Percentiles rank a stretch among this genome's conserved stretches.
Conservation (phyloP, 148 eudicot species). For the Salicornia ramosissima region DNA sequence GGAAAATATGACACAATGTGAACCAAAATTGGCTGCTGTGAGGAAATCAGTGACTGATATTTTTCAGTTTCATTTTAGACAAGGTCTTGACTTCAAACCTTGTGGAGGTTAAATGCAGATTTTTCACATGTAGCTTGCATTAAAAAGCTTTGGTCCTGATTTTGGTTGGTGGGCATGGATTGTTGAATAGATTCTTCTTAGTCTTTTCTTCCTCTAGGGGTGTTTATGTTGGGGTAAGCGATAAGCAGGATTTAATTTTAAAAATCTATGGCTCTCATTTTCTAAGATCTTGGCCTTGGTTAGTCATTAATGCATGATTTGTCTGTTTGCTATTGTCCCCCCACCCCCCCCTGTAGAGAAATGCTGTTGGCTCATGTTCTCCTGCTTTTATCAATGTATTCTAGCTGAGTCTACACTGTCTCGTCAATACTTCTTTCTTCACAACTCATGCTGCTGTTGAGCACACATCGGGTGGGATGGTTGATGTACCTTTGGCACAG, state of each 20-base stretch:
- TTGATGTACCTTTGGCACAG: conserved; percentile 89
- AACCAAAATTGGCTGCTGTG: background rate
- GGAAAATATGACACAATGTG: background rate
- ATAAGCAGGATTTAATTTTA: too few species aligned
- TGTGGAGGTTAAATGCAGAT: background rate
- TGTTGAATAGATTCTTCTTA: too few species aligned
- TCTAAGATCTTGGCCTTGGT: too few species aligned
- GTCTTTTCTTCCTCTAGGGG: too few species aligned
- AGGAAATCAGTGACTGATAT: background rate
- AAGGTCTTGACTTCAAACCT: background rate
- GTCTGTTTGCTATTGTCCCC: background rate
- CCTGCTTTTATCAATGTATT: conserved; percentile 19
- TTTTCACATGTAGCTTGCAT: background rate
- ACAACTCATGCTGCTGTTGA: conserved; percentile 54
- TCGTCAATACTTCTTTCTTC: conserved; percentile 34
- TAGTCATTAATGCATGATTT: background rate
- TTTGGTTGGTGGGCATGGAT: too few species aligned
- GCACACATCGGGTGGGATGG: conserved; percentile 39
- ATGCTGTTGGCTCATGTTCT: background rate
- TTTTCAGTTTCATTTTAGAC: background rate
- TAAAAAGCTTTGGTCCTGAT: too few species aligned
- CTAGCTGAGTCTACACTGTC: conserved; percentile 35
- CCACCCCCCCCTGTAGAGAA: background rate
- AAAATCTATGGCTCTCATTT: too few species aligned
- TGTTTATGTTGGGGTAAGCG: too few species aligned